Evolutionary conservation across 768 basidiomycete genomes (phyloP), one percentile per base, ranked within the genome.

Genomic region (button mushroom (Agaricus bisporus)): DNA sequence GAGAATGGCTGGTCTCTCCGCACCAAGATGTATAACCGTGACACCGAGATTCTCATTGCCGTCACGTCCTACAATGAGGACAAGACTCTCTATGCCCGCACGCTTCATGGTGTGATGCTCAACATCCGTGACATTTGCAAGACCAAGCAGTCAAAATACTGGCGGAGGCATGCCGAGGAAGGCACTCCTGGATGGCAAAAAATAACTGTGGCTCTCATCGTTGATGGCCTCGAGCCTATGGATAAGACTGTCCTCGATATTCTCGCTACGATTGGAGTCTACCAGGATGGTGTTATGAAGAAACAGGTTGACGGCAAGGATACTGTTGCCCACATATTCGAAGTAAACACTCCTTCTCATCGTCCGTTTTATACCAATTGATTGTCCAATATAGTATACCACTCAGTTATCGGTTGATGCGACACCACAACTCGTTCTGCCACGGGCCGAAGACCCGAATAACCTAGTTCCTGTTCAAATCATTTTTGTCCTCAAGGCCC

Each of bases 91-190:
- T 91, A 92, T 63, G 82, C 90, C 25, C 85, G 88, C 59, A 98
- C 95, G 0, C 75, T 98, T 38, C 95, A 98, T 64, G 91, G 91
- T 58, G 87, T 98, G 62, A 98, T 98, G 95, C 69, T 95, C 58
- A 98, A 99, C 69, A 95, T 98, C 57, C 88, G 95, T 59, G 89
- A 98, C 62, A 98, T 98, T 60, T 95, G 93, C 80, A 93, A 88
- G 71, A 94, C 91, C 39, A 95, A 95, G 68, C 88, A 89, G 63
- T 91, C 88, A 58, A 93, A 93, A 68, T 95, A 88, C 70, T 93
- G 93, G 91, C 79, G 86, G 41, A 78, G 82, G 55, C 79, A 78
- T 48, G 85, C 91, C 9, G 89, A 91, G 67, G 89, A 91, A 64
- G 90, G 91, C 41, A 77, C 79, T 50, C 89, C 91, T 37, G 85